Base-by-base conservation (phyloP, 192 early-diverging fungal genomes). In the Podila epigama region DNA sequence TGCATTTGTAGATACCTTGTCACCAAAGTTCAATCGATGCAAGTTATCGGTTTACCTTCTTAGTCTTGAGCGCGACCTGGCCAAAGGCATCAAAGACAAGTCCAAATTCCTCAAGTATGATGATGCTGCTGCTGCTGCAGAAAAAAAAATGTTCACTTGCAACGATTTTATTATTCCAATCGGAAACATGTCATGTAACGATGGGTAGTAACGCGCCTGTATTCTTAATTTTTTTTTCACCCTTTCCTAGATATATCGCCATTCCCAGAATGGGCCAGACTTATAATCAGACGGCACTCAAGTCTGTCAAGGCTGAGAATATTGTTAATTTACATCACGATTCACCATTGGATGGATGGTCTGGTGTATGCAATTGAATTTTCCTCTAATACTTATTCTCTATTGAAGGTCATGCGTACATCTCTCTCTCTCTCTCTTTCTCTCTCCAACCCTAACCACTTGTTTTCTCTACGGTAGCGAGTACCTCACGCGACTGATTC, bases 11-110 rank as follows among this genome's bases (percentile, higher is more conserved):
- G 61, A 77, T 12, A 3, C 12, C 8, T 29, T 77, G 28, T n/a
- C 66, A 2, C 39, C 60, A 51, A 77, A 77, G 60, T 77, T 68
- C 40, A 77, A 68, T 48, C 60, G 66, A 35, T 50, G 68, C 61
- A 77, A 60, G 51, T 7, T 77, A 8, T 67, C 73, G 0, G 66
- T 77, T 12, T 77, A 68, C 22, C 55, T 68, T 31, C 68, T 77
- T 65, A 77, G 73, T 22, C 48, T 77, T 55, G 73, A 68, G 42
- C 63, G 55, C 31, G 56, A 77, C 31, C 28, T 77, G 10, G 55
- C 59, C 0, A 51, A 35, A 10, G 61, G 60, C 0, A 12, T 68
- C 33, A 64, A 48, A 54, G 39, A 68, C 29, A 63, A 60, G 36
- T 44, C 2, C 32, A 77, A 54, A 51, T 77, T 77, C 31, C 42